A percentile compares a stretch with the other conserved stretches of the same genome.
phyloP scores from a whole-genome alignment of 805 yeast genomes.

The Millerozyma miso region DNA sequence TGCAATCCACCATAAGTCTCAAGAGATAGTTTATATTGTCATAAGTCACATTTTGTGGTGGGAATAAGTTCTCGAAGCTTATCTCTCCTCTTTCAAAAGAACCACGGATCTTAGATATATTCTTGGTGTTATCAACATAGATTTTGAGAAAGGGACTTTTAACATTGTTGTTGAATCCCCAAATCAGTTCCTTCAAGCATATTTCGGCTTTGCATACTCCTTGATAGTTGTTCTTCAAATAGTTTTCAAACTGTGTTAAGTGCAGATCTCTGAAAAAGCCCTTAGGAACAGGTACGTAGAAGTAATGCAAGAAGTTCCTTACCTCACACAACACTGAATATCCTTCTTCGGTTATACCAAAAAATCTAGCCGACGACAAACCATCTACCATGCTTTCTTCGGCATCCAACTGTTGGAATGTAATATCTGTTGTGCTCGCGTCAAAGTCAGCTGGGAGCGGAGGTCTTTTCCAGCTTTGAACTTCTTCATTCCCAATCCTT shows the following conservation, averaged over 20 bases:
- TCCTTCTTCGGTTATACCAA: conserved; percentile 89
- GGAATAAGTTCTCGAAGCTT: conserved; percentile 59
- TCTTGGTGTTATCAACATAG: conserved; percentile 59
- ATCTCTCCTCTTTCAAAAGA: conserved; percentile 83
- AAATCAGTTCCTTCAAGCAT: conserved; percentile 72
- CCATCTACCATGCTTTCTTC: conserved; percentile 70
- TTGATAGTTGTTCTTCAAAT: conserved; percentile 45
- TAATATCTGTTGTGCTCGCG: conserved; percentile 47
- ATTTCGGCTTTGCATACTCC: conserved; percentile 68
- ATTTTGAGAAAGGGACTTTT: conserved; percentile 79
- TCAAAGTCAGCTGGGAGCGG: conserved; percentile 47
- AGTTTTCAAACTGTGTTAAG: conserved; percentile 40
- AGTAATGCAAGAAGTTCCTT: conserved; percentile 82
- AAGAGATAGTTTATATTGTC: conserved; percentile 87
- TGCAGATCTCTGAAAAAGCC: conserved; percentile 60
- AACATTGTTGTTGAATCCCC: conserved; percentile 86
- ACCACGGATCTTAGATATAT: conserved; percentile 64
- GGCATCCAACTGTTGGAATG: conserved; percentile 91
- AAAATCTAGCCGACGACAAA: conserved; percentile 69
- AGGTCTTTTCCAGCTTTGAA: conserved; percentile 52
- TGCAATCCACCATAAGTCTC: conserved; percentile 88
- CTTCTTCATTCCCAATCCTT: conserved; percentile 27
- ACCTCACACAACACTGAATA: conserved; percentile 87
- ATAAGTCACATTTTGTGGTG: conserved; percentile 62
- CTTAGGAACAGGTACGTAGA: conserved; percentile 87